Evolutionary conservation across 2,329 filamentous ascomycete species (phyloP).

Genomic region (Aquanectria penicillioides): DNA sequence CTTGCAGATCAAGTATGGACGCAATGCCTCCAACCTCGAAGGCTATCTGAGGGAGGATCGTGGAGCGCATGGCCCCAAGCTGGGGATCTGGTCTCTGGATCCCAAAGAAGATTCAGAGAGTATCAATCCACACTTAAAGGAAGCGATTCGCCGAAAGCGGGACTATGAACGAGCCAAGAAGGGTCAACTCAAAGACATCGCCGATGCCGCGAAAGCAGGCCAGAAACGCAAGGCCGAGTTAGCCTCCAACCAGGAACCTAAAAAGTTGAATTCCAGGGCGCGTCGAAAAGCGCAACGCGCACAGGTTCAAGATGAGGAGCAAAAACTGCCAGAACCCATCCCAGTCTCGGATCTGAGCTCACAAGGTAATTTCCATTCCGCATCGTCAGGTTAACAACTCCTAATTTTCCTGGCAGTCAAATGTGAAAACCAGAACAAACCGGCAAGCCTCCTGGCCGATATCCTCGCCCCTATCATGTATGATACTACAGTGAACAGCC

Average conservation of each 20-base stretch:
- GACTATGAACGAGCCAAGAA: slow-evolving; percentile 68
- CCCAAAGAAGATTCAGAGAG: slow-evolving; percentile 50
- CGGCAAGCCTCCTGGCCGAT: slow-evolving; percentile 48
- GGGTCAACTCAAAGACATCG: slow-evolving; percentile 49
- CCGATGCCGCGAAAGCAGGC: slow-evolving; percentile 49
- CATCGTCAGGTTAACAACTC: not conserved
- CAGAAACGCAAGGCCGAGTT: slow-evolving; percentile 50
- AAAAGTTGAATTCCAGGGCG: slow-evolving; percentile 40
- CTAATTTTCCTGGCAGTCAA: slow-evolving; percentile 50
- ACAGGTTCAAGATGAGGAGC: slow-evolving; percentile 20
- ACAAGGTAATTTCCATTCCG: slow-evolving; percentile 36
- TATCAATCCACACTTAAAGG: slow-evolving; percentile 60
- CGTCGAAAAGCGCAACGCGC: slow-evolving; percentile 34
- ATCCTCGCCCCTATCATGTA: slow-evolving; percentile 53
- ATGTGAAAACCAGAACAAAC: slow-evolving; percentile 55
- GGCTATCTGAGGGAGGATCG: slow-evolving; percentile 75
- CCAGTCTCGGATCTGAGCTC: slow-evolving; percentile 44
- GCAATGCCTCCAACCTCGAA: slow-evolving; percentile 68
- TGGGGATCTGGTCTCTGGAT: slow-evolving; percentile 68
- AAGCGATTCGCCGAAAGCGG: slow-evolving; percentile 70
- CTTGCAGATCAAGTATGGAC: slow-evolving; percentile 72
- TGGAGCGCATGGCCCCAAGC: slow-evolving; percentile 50
- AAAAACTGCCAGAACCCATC: slow-evolving; percentile 38
- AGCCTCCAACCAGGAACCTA: slow-evolving; percentile 37
- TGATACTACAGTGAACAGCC: slow-evolving; percentile 54